phyloP scores from a whole-genome alignment of 1,139 yeast genomes.

The Wickerhamiella pararugosa region DNA sequence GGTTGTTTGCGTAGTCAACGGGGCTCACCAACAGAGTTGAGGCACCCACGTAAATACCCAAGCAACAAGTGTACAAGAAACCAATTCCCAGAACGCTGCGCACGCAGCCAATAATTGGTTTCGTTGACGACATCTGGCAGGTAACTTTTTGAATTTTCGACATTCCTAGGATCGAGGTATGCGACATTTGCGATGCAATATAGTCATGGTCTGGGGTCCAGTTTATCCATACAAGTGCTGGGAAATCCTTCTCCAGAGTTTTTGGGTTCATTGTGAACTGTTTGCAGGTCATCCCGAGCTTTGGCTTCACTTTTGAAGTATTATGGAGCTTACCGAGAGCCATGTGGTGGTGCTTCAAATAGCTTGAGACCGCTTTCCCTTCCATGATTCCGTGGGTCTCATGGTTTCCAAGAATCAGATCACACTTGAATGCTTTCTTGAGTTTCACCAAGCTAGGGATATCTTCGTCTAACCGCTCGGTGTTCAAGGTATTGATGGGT shows the following conservation, averaged over 20 bases:
- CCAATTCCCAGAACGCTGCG: slow-evolving; percentile 79
- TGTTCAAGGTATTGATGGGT: slow-evolving; percentile 66
- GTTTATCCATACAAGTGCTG: slow-evolving; percentile 48
- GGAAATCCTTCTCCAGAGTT: slow-evolving; percentile 19
- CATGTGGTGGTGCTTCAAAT: slow-evolving; percentile 38
- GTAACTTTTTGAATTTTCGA: slow-evolving; percentile 89
- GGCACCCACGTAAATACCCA: slow-evolving; percentile 80
- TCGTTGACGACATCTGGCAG: slow-evolving; percentile 58
- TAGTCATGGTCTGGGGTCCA: slow-evolving; percentile 64
- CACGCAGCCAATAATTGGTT: slow-evolving; percentile 73
- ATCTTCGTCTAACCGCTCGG: slow-evolving; percentile 59
- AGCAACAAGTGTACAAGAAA: slow-evolving; percentile 61
- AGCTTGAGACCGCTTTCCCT: slow-evolving; percentile 50
- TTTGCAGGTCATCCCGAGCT: slow-evolving; percentile 31
- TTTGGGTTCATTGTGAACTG: slow-evolving; percentile 22
- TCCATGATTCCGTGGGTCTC: slow-evolving; percentile 58
- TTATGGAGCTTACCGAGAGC: slow-evolving; percentile 46
- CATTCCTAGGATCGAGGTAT: slow-evolving; percentile 52
- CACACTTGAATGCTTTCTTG: slow-evolving; percentile 53
- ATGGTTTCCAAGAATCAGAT: slow-evolving; percentile 59
- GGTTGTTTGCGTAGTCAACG: slow-evolving; percentile 61
- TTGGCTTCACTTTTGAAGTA: slow-evolving; percentile 52
- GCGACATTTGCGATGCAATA: slow-evolving; percentile 49
- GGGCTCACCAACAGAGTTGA: slow-evolving; percentile 73
- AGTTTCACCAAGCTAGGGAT: slow-evolving; percentile 52